Evolutionary conservation across 495 filamentous ascomycete genomes (phyloP).

Genomic region (Chaetomium fimeti): DNA sequence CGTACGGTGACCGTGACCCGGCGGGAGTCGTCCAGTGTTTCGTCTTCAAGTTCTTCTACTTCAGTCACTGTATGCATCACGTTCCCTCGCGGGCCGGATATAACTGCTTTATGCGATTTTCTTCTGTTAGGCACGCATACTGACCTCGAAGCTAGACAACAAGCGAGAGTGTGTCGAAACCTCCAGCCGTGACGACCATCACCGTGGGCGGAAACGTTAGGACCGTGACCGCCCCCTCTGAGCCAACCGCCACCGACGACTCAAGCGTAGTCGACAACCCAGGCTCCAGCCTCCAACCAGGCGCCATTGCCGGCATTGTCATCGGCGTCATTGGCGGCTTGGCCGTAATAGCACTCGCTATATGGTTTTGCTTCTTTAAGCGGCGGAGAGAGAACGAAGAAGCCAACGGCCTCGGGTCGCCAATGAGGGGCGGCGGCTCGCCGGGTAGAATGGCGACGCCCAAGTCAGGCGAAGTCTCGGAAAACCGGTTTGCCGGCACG

Average conservation of each 20-base stretch:
- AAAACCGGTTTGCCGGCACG: slow-evolving; percentile 23
- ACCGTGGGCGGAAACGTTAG: slow-evolving; percentile 43
- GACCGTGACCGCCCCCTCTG: slow-evolving; percentile 43
- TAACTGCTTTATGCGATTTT: slow-evolving; percentile 7
- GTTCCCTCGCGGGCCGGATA: slow-evolving; percentile 18
- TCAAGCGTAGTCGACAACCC: slow-evolving; percentile 14
- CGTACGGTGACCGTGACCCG: slow-evolving; percentile 34
- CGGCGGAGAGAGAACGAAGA: slow-evolving; percentile 31
- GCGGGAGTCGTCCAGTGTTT: slow-evolving; percentile 22
- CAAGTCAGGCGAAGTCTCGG: slow-evolving; percentile 40
- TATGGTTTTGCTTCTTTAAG: slow-evolving; percentile 40
- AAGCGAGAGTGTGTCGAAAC: slow-evolving; percentile 1
- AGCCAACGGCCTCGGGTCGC: slow-evolving; percentile 25
- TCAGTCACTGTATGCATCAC: slow-evolving; percentile 36
- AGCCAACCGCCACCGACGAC: slow-evolving; percentile 25
- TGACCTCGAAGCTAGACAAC: slow-evolving; percentile 7
- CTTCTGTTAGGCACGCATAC: slow-evolving; percentile 4
- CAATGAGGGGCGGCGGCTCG: slow-evolving; percentile 42
- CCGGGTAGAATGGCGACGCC: slow-evolving; percentile 42
- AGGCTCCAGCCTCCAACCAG: slow-evolving; percentile 36
- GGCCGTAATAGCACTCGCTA: slow-evolving; percentile 27
- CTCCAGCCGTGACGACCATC: slow-evolving; percentile 37
- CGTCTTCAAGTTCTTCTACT: slow-evolving; percentile 21
- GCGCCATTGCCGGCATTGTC: slow-evolving; percentile 44
- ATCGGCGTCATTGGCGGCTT: slow-evolving; percentile 43